A percentile compares a stretch with the other conserved stretches of the same genome.
Evolutionary conservation across 2,329 filamentous ascomycete genomes (phyloP).

Genomic region (Rhytidhysteron rufulum): DNA sequence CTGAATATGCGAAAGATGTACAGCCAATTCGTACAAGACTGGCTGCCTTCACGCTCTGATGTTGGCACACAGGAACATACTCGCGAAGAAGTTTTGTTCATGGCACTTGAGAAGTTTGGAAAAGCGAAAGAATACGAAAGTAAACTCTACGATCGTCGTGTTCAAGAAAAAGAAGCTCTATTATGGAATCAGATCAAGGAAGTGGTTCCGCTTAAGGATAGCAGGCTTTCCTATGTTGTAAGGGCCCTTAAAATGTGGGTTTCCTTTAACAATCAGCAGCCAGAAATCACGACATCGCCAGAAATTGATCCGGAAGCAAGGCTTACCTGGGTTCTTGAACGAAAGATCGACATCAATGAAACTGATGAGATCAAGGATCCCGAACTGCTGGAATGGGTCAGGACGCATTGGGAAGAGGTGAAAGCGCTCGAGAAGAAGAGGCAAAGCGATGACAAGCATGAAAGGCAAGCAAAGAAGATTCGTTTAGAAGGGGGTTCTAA

Average conservation of each 20-base stretch:
- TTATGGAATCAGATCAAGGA: constrained; percentile 48
- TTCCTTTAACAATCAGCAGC: constrained; percentile 17
- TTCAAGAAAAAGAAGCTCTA: constrained; percentile 30
- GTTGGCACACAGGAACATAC: constrained; percentile 24
- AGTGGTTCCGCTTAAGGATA: constrained; percentile 18
- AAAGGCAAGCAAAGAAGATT: background rate
- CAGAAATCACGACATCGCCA: constrained; percentile 14
- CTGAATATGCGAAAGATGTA: constrained; percentile 56
- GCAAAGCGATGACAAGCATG: background rate
- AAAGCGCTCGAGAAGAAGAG: constrained; percentile 25
- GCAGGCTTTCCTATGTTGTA: constrained; percentile 18
- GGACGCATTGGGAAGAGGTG: constrained; percentile 24
- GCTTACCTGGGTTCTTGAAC: constrained; percentile 15
- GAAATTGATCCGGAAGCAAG: constrained; percentile 10
- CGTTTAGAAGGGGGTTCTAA: background rate
- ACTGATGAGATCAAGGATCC: constrained; percentile 8
- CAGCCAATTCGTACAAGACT: constrained; percentile 59
- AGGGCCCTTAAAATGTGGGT: constrained; percentile 35
- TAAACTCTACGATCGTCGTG: constrained; percentile 36
- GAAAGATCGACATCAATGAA: constrained; percentile 8
- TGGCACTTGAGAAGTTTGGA: constrained; percentile 53
- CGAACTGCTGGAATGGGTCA: constrained; percentile 23
- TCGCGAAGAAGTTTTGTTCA: constrained; percentile 47
- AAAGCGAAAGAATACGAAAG: constrained; percentile 43
- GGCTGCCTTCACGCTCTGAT: constrained; percentile 51